Percentiles rank a stretch among this genome's conserved stretches.
phyloP scores from a whole-genome alignment of 2,329 filamentous ascomycete genomes.

The Bipolaris sorokiniana region DNA sequence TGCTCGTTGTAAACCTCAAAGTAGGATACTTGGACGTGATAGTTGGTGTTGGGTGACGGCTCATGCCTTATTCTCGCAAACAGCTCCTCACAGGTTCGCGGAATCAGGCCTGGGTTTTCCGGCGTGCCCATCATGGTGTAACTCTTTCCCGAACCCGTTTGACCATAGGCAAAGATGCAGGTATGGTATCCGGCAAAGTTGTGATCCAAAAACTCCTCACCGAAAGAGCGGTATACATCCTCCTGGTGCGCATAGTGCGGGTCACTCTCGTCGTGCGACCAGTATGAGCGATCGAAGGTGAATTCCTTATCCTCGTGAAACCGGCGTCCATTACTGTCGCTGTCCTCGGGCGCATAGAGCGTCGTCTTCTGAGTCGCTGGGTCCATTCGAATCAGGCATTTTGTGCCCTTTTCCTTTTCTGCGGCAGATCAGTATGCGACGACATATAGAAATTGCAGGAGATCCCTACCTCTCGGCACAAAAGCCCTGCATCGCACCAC shows the following conservation, averaged over 20 bases:
- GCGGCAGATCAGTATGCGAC: conserved; percentile 30
- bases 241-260: conserved; percentile 89
- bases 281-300: conserved; percentile 97
- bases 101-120: conserved; percentile 88
- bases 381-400: conserved; percentile 92
- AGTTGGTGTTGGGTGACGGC: conserved; percentile 89
- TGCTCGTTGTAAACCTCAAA: conserved; percentile 99
- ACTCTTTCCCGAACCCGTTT: conserved; percentile 96
- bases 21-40: conserved; percentile 96
- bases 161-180: conserved; percentile 97
- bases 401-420: conserved; percentile 82
- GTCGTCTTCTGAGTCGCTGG: conserved; percentile 84
- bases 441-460: neutral
- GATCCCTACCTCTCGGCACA: conserved; percentile 51
- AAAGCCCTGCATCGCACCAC: conserved; percentile 58
- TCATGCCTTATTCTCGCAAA: conserved; percentile 90
- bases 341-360: conserved; percentile 71
- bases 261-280: conserved; percentile 83
- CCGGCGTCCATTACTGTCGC: conserved; percentile 68
- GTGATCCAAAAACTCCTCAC: conserved; percentile 97
- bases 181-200: conserved; percentile 99
- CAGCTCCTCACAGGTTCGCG: conserved; percentile 91
- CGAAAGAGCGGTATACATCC: conserved; percentile 90
- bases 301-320: conserved; percentile 87
- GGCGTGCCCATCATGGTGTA: conserved; percentile 96